Evolutionary conservation across 2,329 filamentous ascomycete genomes (phyloP).

Genomic region (Pestalotiopsis sp.): DNA sequence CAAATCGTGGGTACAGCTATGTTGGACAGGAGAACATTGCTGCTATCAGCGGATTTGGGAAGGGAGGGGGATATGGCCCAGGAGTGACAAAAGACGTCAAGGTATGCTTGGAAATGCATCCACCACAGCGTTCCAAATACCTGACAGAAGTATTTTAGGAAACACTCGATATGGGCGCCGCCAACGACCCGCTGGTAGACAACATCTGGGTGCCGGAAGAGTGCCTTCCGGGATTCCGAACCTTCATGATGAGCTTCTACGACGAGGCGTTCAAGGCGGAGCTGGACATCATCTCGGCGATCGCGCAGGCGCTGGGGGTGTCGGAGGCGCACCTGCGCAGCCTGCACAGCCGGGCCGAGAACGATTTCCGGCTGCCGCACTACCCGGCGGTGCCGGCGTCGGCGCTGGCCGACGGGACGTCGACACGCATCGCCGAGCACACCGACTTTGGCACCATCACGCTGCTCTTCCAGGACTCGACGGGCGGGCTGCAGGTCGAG

Average conservation of each 20-base stretch:
- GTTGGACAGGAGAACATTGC: conserved; percentile 3
- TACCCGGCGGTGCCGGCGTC: conserved; percentile 13
- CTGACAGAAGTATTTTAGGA: neutral
- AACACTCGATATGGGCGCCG: neutral
- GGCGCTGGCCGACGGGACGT: conserved; percentile 10
- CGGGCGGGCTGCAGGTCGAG: conserved; percentile 24
- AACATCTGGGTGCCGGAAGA: neutral
- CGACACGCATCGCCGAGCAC: conserved; percentile 14
- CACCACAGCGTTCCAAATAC: neutral
- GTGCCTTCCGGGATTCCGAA: neutral
- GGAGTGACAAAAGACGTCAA: conserved; percentile 4
- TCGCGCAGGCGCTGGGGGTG: neutral
- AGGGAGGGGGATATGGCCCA: neutral
- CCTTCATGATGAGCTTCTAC: conserved; percentile 4
- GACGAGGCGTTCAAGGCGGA: conserved; percentile 4
- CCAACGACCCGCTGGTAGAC: neutral
- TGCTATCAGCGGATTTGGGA: neutral
- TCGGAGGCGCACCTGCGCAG: neutral
- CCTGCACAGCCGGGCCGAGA: neutral
- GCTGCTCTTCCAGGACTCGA: conserved; percentile 24
- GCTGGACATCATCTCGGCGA: neutral
- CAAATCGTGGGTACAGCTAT: conserved; percentile 1
- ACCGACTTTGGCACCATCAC: conserved; percentile 26
- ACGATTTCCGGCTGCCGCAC: conserved; percentile 4
- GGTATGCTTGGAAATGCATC: neutral